phyloP scores from a whole-genome alignment of 139 green algal genomes.

The Auxenochlorella pyrenoidosa region DNA sequence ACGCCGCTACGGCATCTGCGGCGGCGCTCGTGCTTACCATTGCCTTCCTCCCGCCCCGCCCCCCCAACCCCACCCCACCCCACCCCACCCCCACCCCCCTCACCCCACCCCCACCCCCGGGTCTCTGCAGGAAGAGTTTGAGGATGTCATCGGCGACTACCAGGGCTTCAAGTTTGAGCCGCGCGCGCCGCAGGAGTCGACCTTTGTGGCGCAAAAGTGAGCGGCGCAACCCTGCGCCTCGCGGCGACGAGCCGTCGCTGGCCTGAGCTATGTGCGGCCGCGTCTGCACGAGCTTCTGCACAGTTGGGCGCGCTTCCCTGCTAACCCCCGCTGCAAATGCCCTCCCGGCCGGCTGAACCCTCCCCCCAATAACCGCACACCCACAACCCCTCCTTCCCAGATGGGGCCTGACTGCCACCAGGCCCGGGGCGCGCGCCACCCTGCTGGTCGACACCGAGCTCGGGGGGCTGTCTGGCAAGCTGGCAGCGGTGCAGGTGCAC shows the following conservation, averaged over 20 bases:
- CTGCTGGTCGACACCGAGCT: slow-evolving; percentile 11
- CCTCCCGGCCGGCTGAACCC: too few species aligned
- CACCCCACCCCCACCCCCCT: too few species aligned
- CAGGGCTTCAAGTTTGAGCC: slow-evolving; percentile 25
- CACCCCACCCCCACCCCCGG: too few species aligned
- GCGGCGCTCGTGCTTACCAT: too few species aligned
- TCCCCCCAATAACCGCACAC: too few species aligned
- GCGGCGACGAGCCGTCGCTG: too few species aligned
- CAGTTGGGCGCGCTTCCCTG: too few species aligned
- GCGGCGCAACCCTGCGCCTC: not conserved
- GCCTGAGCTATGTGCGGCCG: too few species aligned
- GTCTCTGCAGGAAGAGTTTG: slow-evolving; percentile 24
- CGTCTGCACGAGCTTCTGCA: too few species aligned
- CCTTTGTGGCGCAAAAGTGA: slow-evolving; percentile 34
- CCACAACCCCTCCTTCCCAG: not conserved
- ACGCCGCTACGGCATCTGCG: too few species aligned
- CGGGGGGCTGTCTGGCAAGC: slow-evolving; percentile 6
- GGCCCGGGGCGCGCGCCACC: not conserved
- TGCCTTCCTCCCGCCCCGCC: not conserved
- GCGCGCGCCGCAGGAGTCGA: not conserved
- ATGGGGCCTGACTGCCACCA: slow-evolving; percentile 14
- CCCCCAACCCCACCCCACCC: not conserved
- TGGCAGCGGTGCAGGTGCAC: slow-evolving; percentile 19
- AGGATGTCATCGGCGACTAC: not conserved
- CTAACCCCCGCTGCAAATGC: too few species aligned